phyloP scores from a whole-genome alignment of 2,329 filamentous ascomycete genomes.

The Stylonectria norvegica region DNA sequence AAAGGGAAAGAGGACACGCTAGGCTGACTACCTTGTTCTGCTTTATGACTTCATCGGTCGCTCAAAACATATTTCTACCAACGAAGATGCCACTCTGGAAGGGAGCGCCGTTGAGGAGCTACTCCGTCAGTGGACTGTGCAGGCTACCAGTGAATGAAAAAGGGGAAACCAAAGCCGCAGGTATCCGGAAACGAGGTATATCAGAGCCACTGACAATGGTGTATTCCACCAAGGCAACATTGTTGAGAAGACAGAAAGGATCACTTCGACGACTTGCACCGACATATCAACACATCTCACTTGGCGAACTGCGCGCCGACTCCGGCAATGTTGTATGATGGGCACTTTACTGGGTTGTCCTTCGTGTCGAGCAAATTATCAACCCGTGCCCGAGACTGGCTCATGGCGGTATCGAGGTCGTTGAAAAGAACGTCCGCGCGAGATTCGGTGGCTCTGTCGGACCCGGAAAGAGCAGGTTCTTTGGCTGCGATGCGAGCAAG shows the following conservation, averaged over 20 bases:
- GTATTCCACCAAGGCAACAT: neutral
- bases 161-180: neutral
- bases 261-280: neutral
- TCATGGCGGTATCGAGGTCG: slow-evolving; percentile 9
- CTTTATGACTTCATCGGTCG: too few relatives aligned
- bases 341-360: neutral
- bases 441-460: slow-evolving; percentile 14
- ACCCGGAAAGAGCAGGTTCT: slow-evolving; percentile 3
- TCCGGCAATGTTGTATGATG: neutral
- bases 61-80: too few relatives aligned
- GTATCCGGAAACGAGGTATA: neutral
- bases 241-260: slow-evolving; percentile 2
- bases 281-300: neutral
- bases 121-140: too few relatives aligned
- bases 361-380: neutral
- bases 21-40: too few relatives aligned
- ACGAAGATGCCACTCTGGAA: too few relatives aligned
- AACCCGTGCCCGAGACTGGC: neutral
- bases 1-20: too few relatives aligned
- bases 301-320: slow-evolving; percentile 7
- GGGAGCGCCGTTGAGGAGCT: too few relatives aligned
- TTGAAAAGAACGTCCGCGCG: slow-evolving; percentile 1
- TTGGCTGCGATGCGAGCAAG: slow-evolving; percentile 4
- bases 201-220: neutral
- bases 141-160: too few relatives aligned